Base-by-base conservation (phyloP, 345 rosid species). In the Dipteronia dyeriana region DNA sequence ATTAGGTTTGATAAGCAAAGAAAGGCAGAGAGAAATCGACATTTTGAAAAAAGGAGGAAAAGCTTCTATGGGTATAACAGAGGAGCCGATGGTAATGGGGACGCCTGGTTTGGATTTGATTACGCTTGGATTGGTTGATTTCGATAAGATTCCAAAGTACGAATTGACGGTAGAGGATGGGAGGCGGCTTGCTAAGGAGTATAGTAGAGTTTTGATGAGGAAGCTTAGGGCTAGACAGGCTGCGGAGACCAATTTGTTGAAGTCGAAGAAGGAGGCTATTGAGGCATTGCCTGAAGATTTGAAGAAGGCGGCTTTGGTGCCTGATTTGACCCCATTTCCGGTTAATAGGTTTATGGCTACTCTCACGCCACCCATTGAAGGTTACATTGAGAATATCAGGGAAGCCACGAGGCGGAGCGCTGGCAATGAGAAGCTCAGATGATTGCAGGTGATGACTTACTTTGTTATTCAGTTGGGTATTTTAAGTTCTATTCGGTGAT, bases 311-410 rank as follows among this genome's bases (percentile, higher is more conserved):
- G 98, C 98, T 0, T 78, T 94, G 83, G 88, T 90, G 19, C 98
- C 97, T 2, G 98, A 95, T 82, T 81, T 86, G 79, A 77, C 93
- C 8, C 97, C 97, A 0, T 91, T 91, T 74, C 98, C 99, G 0
- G 86, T 82, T 0, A 87, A 88, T 73, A 84, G 97, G 75, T 90
- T 89, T 70, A 90, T 92, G 98, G 95, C 98, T 0, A 88, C 97
- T 1, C 88, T 96, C 71, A 94, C 98, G n/a, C 97, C 98, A 4
- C 98, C 99, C 3, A 96, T 94, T 81, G 97, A 94, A 83, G 98
- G 98, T 65, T 94, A 96, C 75, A 88, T 89, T 49, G 94, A 96
- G 78, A 90, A 91, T 87, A 86, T 96, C 23, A 91, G 79, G 79
- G 99, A 94, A 75, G 99, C 99, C 0, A 86, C 98, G 0, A 89